Evolutionary conservation across 2,329 filamentous ascomycete genomes (phyloP), one percentile per base, ranked within the genome.

Genomic region (Penicillium sumatraense): DNA sequence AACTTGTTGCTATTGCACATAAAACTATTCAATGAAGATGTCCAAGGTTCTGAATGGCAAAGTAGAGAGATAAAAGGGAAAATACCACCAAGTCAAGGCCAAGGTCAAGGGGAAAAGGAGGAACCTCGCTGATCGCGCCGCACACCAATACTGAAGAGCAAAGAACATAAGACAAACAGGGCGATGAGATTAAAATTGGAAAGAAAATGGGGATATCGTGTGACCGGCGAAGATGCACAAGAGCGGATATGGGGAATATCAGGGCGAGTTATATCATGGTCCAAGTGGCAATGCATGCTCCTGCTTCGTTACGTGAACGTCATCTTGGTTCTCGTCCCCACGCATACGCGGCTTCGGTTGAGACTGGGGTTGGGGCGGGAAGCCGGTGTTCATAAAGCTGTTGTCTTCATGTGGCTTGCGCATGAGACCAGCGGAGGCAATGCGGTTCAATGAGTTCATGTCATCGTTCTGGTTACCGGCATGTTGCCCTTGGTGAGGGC

Each of bases 371-470:
- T 31, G 29, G 29, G 62, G 68, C 46, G 67, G 69, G 53, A 72
- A 73, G 36, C 60, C 70, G 50, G 66, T 69, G 13, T 61, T 66
- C 38, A 75, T 53, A 54, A 72, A 75, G 44, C 61, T 66, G 1
- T 68, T 60, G n/a, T 76, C 73, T 16, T 75, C 72, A 4, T 72
- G 72, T 45, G 74, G 73, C 53, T 77, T 77, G 51, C 74, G 74
- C 72, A 77, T 76, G 20, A 78, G 65, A 0, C 75, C 75, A 3
- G 75, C 75, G 6, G 76, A 74, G 11, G 75, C 75, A 49, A 78
- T 77, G 23, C 74, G 72, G 53, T 78, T 78, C 38, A 78, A 56
- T 2, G 75, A 74, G 55, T 73, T 75, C 63, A 76, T 68, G 46
- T 75, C 73, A 42, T 76, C 75, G 8, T 68, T 69, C 11, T 69